Conservation (phyloP, 176 grass and related monocot genomes). For the Eleusine indica region DNA sequence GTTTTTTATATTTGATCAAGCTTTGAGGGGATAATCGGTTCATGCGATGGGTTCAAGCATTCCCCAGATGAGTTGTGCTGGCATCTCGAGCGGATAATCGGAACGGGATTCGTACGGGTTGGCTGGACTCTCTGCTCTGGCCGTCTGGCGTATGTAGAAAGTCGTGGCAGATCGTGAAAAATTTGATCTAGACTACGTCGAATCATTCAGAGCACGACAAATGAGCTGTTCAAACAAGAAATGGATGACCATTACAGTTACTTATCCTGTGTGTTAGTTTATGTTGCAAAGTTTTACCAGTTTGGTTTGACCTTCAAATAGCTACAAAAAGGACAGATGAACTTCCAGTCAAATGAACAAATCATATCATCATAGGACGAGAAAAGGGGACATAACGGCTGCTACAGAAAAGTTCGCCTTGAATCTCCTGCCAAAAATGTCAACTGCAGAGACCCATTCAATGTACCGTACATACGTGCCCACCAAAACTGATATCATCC, state of each 20-base stretch:
- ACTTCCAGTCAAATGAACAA: neutral
- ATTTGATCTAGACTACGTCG: neutral
- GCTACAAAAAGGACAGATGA: neutral
- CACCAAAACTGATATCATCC: neutral
- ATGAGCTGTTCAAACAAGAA: neutral
- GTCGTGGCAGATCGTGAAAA: neutral
- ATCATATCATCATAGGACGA: neutral
- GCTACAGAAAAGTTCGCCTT: neutral
- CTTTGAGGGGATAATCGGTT: too few species aligned
- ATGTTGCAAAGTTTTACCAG: neutral
- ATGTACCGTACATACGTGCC: neutral
- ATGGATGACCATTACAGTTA: neutral
- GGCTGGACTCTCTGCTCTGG: neutral
- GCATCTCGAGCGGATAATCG: neutral
- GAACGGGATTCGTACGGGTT: neutral
- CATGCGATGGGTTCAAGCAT: too few species aligned
- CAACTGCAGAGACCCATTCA: neutral
- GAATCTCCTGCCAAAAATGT: neutral
- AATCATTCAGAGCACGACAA: neutral
- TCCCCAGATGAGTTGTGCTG: neutral
- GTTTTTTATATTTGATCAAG: too few species aligned
- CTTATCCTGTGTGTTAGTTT: neutral
- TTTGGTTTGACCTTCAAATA: neutral
- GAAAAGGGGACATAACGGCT: neutral
- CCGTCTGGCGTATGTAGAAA: neutral